These are phyloP conservation scores for Alternaria sp. DNA, from an alignment of 2,329 filamentous ascomycete genomes.

Conservation along the genomic window DNA sequence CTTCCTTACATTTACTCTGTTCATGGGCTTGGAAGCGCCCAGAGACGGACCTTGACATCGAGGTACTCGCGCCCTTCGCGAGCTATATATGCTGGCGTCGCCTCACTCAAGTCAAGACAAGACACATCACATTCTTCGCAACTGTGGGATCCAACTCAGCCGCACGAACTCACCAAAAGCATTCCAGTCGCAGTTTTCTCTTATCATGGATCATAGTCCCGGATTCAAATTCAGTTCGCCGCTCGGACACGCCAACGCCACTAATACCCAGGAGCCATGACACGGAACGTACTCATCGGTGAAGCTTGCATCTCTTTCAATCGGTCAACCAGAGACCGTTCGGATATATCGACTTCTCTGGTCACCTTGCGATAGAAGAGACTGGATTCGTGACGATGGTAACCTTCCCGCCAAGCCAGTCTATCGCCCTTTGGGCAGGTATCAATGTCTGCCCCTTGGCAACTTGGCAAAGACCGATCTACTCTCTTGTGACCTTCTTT, in stretches of 20 bases:
- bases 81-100: not conserved
- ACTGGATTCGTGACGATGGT: not conserved
- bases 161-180: not conserved
- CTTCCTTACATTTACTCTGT: not conserved
- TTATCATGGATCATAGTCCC: not conserved
- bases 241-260: not conserved
- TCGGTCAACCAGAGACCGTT: not conserved
- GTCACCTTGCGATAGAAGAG: not conserved
- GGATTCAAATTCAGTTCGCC: not conserved
- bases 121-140: not conserved
- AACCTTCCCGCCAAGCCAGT: conserved; percentile 26
- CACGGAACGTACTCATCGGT: not conserved
- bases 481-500: conserved; percentile 42
- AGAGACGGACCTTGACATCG: conserved; percentile 1
- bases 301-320: not conserved
- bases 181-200: not conserved
- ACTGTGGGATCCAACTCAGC: not conserved
- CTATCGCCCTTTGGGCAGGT: conserved; percentile 39
- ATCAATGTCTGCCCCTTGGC: conserved; percentile 33
- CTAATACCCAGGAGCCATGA: not conserved
- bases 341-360: not conserved
- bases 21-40: not conserved
- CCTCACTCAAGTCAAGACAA: not conserved
- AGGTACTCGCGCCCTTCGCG: conserved; percentile 3
- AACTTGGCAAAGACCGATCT: conserved; percentile 22